phyloP scores from a whole-genome alignment of 164 flowering plant species.

The Stephania cephalantha region DNA sequence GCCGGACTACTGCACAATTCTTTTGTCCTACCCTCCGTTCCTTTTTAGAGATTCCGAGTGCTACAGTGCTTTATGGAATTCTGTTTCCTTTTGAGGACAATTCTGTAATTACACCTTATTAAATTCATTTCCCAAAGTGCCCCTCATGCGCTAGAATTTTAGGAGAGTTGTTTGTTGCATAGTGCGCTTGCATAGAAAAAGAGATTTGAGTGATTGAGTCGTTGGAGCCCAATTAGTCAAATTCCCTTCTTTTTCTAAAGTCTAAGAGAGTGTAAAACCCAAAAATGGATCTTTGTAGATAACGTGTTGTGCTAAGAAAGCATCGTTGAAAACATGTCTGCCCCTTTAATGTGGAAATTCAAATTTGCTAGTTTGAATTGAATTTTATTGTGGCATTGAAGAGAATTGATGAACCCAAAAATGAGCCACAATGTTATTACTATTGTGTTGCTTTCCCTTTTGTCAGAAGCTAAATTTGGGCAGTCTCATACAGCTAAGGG shows the following conservation, averaged over 20 bases:
- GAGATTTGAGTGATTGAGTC: not conserved
- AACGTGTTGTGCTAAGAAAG: not conserved
- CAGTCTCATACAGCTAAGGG: no score
- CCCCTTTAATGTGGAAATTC: not conserved
- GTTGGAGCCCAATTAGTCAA: not conserved
- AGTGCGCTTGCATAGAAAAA: not conserved
- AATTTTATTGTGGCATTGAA: not conserved
- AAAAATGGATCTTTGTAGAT: not conserved
- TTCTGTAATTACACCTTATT: no score
- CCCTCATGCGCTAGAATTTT: not conserved
- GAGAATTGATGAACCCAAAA: not conserved
- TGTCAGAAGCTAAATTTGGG: no score
- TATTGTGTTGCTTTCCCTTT: not conserved
- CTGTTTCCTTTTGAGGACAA: not conserved
- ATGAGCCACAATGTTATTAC: not conserved
- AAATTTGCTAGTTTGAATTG: not conserved
- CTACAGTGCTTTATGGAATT: not conserved
- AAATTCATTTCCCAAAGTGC: not conserved
- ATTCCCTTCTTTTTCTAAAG: not conserved
- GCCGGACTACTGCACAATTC: not conserved
- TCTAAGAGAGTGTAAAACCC: not conserved
- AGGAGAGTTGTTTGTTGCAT: not conserved
- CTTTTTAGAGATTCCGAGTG: no score
- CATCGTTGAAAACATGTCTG: conserved; percentile 3
- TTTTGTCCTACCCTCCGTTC: not conserved